phyloP scores from a whole-genome alignment of 331 rosid species.

The Acacia concinna region DNA sequence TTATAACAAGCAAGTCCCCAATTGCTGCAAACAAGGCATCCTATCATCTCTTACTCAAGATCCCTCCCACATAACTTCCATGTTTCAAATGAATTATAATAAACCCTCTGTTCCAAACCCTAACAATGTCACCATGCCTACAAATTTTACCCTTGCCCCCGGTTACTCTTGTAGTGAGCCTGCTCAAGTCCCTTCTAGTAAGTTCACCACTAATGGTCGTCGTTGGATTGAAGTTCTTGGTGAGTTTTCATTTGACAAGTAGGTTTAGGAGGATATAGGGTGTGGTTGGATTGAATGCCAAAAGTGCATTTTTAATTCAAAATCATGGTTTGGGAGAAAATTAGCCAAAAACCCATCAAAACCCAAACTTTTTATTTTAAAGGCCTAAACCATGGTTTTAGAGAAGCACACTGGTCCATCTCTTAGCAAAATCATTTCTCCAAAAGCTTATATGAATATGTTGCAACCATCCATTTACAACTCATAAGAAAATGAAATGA shows the following conservation, averaged over 20 bases:
- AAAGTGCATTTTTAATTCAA: too few relatives aligned
- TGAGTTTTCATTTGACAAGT: background rate
- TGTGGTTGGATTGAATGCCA: background rate
- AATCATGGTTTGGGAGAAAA: too few relatives aligned
- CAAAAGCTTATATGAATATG: too few relatives aligned
- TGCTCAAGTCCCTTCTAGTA: conserved; percentile 52
- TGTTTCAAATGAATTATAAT: conserved; percentile 50
- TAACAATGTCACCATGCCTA: conserved; percentile 39
- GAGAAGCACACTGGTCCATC: too few relatives aligned
- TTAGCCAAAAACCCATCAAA: background rate
- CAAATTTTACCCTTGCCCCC: conserved; percentile 59
- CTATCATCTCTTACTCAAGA: conserved; percentile 66
- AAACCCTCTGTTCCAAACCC: conserved; percentile 26
- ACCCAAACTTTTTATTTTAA: too few relatives aligned
- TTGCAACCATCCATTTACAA: background rate
- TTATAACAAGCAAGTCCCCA: conserved; percentile 52
- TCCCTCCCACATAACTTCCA: conserved; percentile 34
- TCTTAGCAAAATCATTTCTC: too few relatives aligned
- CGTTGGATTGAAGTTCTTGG: conserved; percentile 68
- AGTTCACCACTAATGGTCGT: conserved; percentile 44
- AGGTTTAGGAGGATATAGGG: background rate
- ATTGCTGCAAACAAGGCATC: conserved; percentile 73
- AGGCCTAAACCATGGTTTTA: background rate
- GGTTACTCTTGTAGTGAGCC: conserved; percentile 69
- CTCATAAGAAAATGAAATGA: background rate